Conservation (phyloP, 2,329 filamentous ascomycete genomes). For the Chrysosphaeria jannelii region DNA sequence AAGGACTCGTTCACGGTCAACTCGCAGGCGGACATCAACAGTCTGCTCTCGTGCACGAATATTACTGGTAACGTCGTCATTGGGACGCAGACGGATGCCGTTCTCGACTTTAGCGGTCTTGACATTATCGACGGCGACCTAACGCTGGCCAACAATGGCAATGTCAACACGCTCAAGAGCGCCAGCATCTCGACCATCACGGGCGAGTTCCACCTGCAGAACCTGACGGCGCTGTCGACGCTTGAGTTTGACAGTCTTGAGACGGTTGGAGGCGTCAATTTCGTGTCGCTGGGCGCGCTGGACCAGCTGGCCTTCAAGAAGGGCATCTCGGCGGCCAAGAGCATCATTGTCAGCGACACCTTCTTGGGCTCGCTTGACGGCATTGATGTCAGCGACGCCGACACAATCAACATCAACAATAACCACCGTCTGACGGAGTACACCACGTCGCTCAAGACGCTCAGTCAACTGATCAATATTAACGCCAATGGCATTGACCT, state of each 20-base stretch:
- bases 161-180: conserved; percentile 30
- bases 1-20: conserved; percentile 22
- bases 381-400: conserved; percentile 48
- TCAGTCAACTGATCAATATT: conserved; percentile 40
- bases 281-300: conserved; percentile 36
- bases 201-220: conserved; percentile 37
- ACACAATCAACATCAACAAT: conserved; percentile 61
- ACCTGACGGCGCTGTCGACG: conserved; percentile 34
- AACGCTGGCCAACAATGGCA: conserved; percentile 26
- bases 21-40: conserved; percentile 28
- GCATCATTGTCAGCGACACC: conserved; percentile 60
- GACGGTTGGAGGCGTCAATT: conserved; percentile 34
- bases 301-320: conserved; percentile 15
- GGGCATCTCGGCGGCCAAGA: conserved; percentile 32
- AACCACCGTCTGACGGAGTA: conserved; percentile 54
- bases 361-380: conserved; percentile 48
- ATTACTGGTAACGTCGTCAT: conserved; percentile 40
- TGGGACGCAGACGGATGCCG: conserved; percentile 19
- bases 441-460: conserved; percentile 47
- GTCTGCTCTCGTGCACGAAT: conserved; percentile 31
- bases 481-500: conserved; percentile 53
- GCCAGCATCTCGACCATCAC: conserved; percentile 31
- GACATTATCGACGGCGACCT: conserved; percentile 25
- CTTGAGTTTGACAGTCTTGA: conserved; percentile 36
- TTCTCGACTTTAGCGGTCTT: conserved; percentile 30